Evolutionary conservation across 192 early-diverging fungal species (phyloP).

Genomic region (Podila epigama): DNA sequence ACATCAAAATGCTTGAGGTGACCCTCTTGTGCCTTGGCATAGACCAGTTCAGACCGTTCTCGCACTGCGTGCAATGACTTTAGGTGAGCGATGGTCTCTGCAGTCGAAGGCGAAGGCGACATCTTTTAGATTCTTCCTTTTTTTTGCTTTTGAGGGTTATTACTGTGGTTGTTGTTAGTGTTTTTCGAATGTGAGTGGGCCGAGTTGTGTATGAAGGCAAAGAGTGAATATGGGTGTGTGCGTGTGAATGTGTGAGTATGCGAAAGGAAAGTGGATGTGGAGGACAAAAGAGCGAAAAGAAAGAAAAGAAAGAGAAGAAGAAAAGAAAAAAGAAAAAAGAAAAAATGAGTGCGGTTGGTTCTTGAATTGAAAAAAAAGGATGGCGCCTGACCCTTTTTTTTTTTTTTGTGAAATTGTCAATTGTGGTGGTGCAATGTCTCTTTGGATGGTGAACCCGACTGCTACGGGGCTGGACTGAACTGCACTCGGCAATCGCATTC

Average conservation of each 20-base stretch:
- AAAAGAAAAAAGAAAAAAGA: neutral
- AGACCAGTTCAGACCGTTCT: conserved; percentile 69
- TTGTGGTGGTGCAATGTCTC: too few species aligned
- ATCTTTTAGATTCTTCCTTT: too few species aligned
- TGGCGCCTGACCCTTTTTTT: neutral
- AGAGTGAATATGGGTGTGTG: too few species aligned
- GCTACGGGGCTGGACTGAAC: too few species aligned
- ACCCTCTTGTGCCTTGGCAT: conserved; percentile 59
- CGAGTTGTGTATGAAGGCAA: too few species aligned
- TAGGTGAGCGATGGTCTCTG: conserved; percentile 58
- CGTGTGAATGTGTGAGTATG: neutral
- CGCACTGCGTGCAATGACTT: conserved; percentile 79
- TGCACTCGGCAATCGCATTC: too few species aligned
- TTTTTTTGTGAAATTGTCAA: neutral
- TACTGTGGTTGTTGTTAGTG: too few species aligned
- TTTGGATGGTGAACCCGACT: too few species aligned
- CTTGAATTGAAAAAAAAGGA: too few species aligned
- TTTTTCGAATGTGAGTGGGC: too few species aligned
- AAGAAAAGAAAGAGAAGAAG: neutral
- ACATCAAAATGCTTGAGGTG: conserved; percentile 78
- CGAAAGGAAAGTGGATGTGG: neutral
- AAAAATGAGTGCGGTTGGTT: too few species aligned
- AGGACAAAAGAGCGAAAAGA: neutral
- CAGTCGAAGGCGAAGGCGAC: conserved; percentile 29
- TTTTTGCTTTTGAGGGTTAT: neutral